Base-by-base conservation (phyloP, 225 moss, liverwort and hornwort species). In the Marchantia paleacea region DNA sequence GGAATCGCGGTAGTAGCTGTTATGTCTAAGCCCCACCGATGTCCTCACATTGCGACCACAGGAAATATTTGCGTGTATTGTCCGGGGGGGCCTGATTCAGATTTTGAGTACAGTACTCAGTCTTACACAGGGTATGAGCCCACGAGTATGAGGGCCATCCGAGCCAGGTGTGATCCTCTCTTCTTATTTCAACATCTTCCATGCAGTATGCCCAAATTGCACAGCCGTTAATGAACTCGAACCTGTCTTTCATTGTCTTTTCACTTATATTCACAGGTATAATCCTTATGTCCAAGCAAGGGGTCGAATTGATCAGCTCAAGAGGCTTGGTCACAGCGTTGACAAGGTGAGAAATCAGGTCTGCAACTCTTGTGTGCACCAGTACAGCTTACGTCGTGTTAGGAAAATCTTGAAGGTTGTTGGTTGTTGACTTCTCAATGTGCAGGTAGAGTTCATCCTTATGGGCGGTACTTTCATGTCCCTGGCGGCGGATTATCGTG, bases 401-500 rank as follows among this genome's bases (percentile, higher is more conserved):
- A 24, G 62, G n/a, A 22, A 1, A 8, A 22, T 24, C 0, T 24
- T 62, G 5, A 22, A 7, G 62, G 19, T 13, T 24, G 9, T 62
- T n/a, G 24, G 3, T 62, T 62, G 7, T 24, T 14, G 0, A 57
- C 13, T 78, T 50, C 8, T 24, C 48, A 25, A 14, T 82, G 80
- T 86, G 84, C 92, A 97, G 96, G 97, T 99, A 82, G 99, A 99
- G 85, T 99, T 95, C 60, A 99, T 99, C 85, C 75, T 99, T 81
- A 99, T 99, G 99, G 99, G 99, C 58, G 99, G 99, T 82, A 99
- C 99, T 65, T 99, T 99, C 67, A 99, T 99, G 99, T 99, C 99
- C 39, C 85, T 99, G 80, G 91, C 99, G 69, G 85, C 90, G 78
- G 99, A 99, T 83, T 99, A 99, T 63, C 92, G 99, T 58, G 99